These are phyloP conservation scores for Trichophyton mentagrophytes DNA, from an alignment of 2,329 filamentous ascomycete species.

Conservation along the genomic window DNA sequence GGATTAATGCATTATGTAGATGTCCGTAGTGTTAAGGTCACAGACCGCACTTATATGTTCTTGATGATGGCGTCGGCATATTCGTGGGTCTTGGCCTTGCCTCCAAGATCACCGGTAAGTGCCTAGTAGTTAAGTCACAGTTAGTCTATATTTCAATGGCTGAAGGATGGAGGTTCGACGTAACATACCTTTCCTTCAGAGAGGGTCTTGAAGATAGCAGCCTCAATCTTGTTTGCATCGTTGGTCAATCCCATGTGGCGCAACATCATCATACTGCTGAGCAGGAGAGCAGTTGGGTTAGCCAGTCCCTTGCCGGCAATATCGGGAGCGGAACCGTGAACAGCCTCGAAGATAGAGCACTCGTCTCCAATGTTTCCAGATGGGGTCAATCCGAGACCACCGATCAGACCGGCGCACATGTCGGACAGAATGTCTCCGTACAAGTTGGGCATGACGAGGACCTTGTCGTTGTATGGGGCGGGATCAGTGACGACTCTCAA, in stretches of 20 bases:
- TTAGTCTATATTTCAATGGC: neutral
- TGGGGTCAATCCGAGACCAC: slow-evolving; percentile 89
- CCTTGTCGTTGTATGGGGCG: slow-evolving; percentile 95
- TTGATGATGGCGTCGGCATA: slow-evolving; percentile 86
- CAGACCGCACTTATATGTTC: slow-evolving; percentile 34
- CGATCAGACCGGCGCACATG: slow-evolving; percentile 97
- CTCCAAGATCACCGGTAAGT: slow-evolving; percentile 89
- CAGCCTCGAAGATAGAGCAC: slow-evolving; percentile 99
- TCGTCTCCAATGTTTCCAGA: slow-evolving; percentile 98
- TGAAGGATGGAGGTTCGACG: neutral
- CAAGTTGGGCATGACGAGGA: slow-evolving; percentile 92
- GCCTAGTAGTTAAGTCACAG: slow-evolving; percentile 30
- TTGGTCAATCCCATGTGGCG: slow-evolving; percentile 88
- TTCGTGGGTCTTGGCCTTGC: slow-evolving; percentile 90
- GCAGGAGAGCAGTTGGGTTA: slow-evolving; percentile 91
- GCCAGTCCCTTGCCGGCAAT: slow-evolving; percentile 92
- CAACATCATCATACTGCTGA: slow-evolving; percentile 98
- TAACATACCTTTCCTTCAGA: slow-evolving; percentile 72
- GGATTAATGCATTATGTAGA: slow-evolving; percentile 2
- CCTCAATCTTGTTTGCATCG: slow-evolving; percentile 79
- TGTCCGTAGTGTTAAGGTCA: slow-evolving; percentile 6
- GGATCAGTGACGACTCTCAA: slow-evolving; percentile 98
- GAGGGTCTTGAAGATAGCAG: slow-evolving; percentile 86
- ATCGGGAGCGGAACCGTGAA: slow-evolving; percentile 93
- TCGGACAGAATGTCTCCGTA: slow-evolving; percentile 99